phyloP scores from a whole-genome alignment of 78 protist species.

The slime mould (Dictyostelium discoideum) region DNA sequence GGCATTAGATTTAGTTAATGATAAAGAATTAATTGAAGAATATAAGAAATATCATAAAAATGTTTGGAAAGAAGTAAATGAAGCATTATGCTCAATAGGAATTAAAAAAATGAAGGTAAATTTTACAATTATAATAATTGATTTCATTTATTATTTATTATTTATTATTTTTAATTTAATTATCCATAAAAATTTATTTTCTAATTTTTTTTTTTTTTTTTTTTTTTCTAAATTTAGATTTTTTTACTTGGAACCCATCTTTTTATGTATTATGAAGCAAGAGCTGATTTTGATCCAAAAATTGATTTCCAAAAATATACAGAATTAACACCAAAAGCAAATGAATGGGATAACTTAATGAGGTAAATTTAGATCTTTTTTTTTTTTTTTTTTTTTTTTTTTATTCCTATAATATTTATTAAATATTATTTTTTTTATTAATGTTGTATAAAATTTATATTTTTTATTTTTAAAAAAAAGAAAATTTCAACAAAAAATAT shows the following conservation, averaged over 20 bases:
- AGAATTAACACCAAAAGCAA: conserved; percentile 32
- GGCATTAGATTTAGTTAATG: conserved; percentile 67
- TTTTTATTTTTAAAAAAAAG: neutral
- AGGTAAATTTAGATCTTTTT: conserved; percentile 1
- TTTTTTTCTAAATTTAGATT: neutral
- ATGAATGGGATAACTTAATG: conserved; percentile 75
- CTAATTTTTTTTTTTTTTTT: neutral
- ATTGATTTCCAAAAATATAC: conserved; percentile 43
- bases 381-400: neutral
- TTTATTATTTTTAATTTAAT: no score
- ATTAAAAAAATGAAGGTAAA: conserved; percentile 43
- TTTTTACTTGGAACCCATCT: conserved; percentile 43
- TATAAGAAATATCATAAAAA: conserved; percentile 52
- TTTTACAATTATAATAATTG: no score
- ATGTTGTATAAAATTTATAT: no score
- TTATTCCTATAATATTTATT: no score
- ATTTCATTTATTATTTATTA: no score
- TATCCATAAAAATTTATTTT: neutral
- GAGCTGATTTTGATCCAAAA: conserved; percentile 28
- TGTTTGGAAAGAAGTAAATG: conserved; percentile 67
- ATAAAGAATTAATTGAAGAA: conserved; percentile 44
- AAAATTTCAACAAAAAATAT: conserved; percentile 63
- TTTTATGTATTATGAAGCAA: conserved; percentile 66
- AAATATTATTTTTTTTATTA: no score
- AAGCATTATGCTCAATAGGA: conserved; percentile 31